Conservation (phyloP, 768 basidiomycete species). For the Termitomyces sp. region DNA sequence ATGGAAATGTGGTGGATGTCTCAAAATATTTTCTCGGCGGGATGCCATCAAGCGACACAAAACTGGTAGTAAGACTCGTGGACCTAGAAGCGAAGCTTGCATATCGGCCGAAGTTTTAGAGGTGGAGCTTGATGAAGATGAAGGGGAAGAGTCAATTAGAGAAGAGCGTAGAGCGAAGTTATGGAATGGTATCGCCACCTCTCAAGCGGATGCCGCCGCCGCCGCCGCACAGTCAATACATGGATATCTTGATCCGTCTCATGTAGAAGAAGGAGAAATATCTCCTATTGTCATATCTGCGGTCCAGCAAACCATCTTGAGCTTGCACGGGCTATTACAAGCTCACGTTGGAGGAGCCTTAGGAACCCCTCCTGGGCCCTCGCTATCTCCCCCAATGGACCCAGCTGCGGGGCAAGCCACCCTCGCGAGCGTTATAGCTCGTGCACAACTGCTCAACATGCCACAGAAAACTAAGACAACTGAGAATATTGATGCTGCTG, state of each 20-base stretch:
- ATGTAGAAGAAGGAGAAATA: conserved; percentile 60
- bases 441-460: conserved; percentile 53
- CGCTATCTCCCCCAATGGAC: conserved; percentile 28
- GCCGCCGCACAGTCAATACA: conserved; percentile 13
- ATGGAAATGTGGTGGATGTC: conserved; percentile 71
- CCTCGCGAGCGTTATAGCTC: conserved; percentile 66
- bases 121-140: conserved; percentile 43
- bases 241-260: conserved; percentile 21
- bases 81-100: conserved; percentile 47
- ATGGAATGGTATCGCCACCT: conserved; percentile 57
- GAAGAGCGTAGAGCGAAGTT: conserved; percentile 59
- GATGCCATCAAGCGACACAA: conserved; percentile 80
- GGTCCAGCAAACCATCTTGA: conserved; percentile 47
- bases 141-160: conserved; percentile 39
- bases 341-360: conserved; percentile 52
- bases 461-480: conserved; percentile 7
- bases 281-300: conserved; percentile 39
- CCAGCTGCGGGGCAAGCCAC: conserved; percentile 59
- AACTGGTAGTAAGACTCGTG: conserved; percentile 48
- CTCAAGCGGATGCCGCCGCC: conserved; percentile 24
- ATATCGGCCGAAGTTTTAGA: conserved; percentile 56
- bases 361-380: conserved; percentile 32
- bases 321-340: conserved; percentile 52
- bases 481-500: neutral
- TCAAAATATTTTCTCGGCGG: conserved; percentile 68